Conservation (phyloP, 306 rosid genomes). For the Fragaria nilgerrensis region DNA sequence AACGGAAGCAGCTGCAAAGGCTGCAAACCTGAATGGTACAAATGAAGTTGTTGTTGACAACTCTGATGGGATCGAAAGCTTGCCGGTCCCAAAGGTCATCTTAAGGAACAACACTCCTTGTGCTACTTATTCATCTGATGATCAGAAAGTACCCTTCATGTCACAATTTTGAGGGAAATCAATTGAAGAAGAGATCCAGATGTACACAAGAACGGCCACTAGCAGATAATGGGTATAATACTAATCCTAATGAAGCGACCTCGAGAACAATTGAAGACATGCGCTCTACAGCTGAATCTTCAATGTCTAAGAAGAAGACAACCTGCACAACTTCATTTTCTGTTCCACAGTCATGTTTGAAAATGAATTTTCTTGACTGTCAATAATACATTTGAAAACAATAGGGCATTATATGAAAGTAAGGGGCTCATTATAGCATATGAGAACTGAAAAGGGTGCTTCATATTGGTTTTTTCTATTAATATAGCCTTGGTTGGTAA, state of each 20-base stretch:
- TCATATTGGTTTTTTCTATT: background rate
- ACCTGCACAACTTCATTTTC: conserved; percentile 59
- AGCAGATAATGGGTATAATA: conserved; percentile 21
- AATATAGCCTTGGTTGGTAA: background rate
- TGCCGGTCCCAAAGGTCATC: conserved; percentile 36
- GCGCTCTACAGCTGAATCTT: conserved; percentile 81
- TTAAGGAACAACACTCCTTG: conserved; percentile 41
- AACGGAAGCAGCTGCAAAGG: conserved; percentile 56
- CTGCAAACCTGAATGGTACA: conserved; percentile 39
- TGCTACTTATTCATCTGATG: conserved; percentile 72
- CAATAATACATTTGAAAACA: background rate
- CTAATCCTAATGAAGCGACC: conserved; percentile 17
- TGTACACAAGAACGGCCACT: conserved; percentile 29
- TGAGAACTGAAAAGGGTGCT: background rate
- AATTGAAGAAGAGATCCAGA: conserved; percentile 51
- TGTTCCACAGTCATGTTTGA: conserved; percentile 71
- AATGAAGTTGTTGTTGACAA: conserved; percentile 78
- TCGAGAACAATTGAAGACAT: conserved; percentile 53
- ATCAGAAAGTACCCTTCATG: conserved; percentile 81
- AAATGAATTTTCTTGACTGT: background rate
- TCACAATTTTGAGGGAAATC: conserved; percentile 36
- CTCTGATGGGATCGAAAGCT: conserved; percentile 25
- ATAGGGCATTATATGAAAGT: background rate
- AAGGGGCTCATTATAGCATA: background rate
- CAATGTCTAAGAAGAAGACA: conserved; percentile 61